A percentile compares a stretch with the other conserved stretches of the same genome.
These are phyloP conservation scores for Periconia sp. DNA, from an alignment of 2,329 filamentous ascomycete species.

Conservation along the genomic window DNA sequence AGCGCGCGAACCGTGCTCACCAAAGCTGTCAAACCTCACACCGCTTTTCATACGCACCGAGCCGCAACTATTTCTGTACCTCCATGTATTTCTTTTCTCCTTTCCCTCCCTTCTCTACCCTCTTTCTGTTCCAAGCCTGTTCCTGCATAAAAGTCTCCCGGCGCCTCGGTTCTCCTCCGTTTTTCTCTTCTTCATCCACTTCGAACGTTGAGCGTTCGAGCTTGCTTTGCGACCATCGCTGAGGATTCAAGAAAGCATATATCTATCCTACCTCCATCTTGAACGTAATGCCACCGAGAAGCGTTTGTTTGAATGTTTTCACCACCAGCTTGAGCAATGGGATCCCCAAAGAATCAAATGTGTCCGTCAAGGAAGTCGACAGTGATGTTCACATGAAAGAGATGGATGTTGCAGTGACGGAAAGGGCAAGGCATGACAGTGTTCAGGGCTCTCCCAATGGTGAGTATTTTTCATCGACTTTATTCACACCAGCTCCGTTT, in stretches of 20 bases:
- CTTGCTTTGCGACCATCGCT: neutral
- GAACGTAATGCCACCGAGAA: conserved; percentile 38
- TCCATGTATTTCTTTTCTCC: conserved; percentile 19
- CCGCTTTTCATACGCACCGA: conserved; percentile 37
- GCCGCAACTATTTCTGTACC: conserved; percentile 21
- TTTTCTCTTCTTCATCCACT: conserved; percentile 2
- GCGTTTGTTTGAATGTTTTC: conserved; percentile 41
- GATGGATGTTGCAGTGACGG: conserved; percentile 19
- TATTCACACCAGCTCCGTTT: neutral
- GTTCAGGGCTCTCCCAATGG: conserved; percentile 24
- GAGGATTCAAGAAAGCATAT: neutral
- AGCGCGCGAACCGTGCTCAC: conserved; percentile 35
- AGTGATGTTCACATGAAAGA: neutral
- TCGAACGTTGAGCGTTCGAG: neutral
- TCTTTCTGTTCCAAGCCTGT: conserved; percentile 8
- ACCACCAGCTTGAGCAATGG: conserved; percentile 33
- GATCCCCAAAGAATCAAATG: conserved; percentile 19
- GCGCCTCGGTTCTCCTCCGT: conserved; percentile 7
- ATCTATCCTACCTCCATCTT: neutral
- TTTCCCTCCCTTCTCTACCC: conserved; percentile 23
- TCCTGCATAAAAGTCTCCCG: conserved; percentile 14
- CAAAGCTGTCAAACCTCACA: conserved; percentile 36
- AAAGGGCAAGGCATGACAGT: conserved; percentile 28
- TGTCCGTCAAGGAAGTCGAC: conserved; percentile 20
- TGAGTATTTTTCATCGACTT: conserved; percentile 9